Base-by-base conservation (phyloP, 805 yeast species). In the Barnettozyma vustinii region DNA sequence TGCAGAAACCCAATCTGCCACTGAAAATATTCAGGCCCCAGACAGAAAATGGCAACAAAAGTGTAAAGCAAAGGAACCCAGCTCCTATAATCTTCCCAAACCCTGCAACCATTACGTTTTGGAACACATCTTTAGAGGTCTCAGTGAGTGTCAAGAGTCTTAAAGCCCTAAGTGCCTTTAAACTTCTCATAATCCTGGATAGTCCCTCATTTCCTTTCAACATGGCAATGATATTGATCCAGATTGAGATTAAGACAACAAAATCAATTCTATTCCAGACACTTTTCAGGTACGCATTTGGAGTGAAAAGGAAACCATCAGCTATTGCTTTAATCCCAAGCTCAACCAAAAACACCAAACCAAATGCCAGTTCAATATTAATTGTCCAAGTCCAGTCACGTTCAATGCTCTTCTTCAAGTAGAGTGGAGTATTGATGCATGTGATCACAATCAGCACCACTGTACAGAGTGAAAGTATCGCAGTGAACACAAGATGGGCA, bases 1-100 rank as follows among this genome's bases (percentile, higher is more conserved):
- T 71, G 63, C 99, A 92, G 19, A 67, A 67, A 0, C 86, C 85
- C 44, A 92, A 65, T 49, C 88, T 73, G 0, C 91, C 92, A 49
- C 75, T 73, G 64, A 92, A 90, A 2, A 92, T 68, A 52, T 81
- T 85, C 54, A 90, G 64, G 0, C 97, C 98, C 98, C 98, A 92
- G 2, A 90, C 77, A 2, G 97, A 73, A 59, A 88, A 92, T 0
- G 99, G 99, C 44, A 87, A 68, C 39, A 94, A 65, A 56, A 92
- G 74, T 36, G 90, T 79, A 42, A 88, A 65, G 0, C 96, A 81
- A 23, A 85, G 73, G 9, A 81, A 56, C 0, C 83, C 82, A 1
- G 92, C 92, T 51, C 79, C 81, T 5, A 85, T 46, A 44, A 92
- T 84, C 60, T 87, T 84, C 48, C 84, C 70, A 46, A 84, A 72